A percentile compares a stretch with the other conserved stretches of the same genome.
phyloP scores from a whole-genome alignment of 2,329 filamentous ascomycete species.

The Phialophora verrucosa region DNA sequence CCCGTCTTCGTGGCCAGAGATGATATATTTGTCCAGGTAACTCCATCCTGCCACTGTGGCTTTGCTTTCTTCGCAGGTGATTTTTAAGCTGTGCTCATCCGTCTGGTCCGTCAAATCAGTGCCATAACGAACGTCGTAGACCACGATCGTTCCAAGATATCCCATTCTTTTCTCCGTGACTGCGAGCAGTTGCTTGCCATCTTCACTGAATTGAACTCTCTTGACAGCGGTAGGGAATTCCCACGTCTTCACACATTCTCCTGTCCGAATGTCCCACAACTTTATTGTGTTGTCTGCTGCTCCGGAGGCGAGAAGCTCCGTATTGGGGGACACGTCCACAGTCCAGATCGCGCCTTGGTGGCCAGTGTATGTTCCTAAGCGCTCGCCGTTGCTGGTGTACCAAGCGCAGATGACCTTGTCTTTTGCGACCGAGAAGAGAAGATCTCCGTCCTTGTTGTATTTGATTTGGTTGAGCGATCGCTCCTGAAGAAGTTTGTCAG shows the following conservation, averaged over 20 bases:
- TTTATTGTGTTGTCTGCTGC: slow-evolving; percentile 98
- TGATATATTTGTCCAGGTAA: slow-evolving; percentile 93
- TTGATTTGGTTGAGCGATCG: slow-evolving; percentile 94
- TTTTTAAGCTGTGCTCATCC: slow-evolving; percentile 80
- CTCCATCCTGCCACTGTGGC: slow-evolving; percentile 97
- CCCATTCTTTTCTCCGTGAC: slow-evolving; percentile 99
- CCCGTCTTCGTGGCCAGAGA: slow-evolving; percentile 96
- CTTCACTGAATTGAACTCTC: slow-evolving; percentile 95
- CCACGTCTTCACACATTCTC: slow-evolving; percentile 94
- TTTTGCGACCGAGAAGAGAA: slow-evolving; percentile 94
- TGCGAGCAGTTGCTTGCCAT: slow-evolving; percentile 85
- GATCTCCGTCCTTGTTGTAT: slow-evolving; percentile 94
- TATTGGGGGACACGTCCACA: slow-evolving; percentile 92
- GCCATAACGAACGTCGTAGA: slow-evolving; percentile 86
- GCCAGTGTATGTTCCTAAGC: slow-evolving; percentile 93
- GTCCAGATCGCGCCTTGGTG: slow-evolving; percentile 99
- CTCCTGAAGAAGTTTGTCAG: slow-evolving; percentile 61
- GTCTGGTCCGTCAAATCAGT: slow-evolving; percentile 77
- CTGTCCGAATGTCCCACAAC: slow-evolving; percentile 93
- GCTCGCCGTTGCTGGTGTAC: slow-evolving; percentile 97
- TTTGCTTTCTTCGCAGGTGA: slow-evolving; percentile 94
- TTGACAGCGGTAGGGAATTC: slow-evolving; percentile 97
- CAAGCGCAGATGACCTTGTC: slow-evolving; percentile 97
- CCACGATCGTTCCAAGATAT: slow-evolving; percentile 89
- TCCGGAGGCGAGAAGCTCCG: slow-evolving; percentile 88